Base-by-base conservation (phyloP, 192 early-diverging fungal species). In the Coemansia sp. region DNA sequence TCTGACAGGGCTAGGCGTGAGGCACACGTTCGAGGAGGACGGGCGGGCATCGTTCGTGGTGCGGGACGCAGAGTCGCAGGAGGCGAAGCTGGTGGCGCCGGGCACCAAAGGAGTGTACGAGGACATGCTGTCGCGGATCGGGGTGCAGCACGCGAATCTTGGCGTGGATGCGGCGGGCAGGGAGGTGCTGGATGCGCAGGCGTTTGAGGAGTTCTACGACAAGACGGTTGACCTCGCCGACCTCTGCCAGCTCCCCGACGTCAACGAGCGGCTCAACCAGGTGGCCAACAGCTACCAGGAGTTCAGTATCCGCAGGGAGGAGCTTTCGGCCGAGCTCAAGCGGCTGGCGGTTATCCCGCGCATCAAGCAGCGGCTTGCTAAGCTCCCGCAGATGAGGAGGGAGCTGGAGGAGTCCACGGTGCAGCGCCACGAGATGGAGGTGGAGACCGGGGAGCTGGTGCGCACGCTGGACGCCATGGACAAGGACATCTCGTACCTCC, bases 41-140 rank as follows among this genome's bases (percentile, higher is more conserved):
- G 60, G 62, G n/a, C 64, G 49, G 32, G 69, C 75, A 2, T 77
- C 80, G 38, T 83, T 74, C 45, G 18, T 66, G 7, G 80, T 83
- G 15, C 75, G 80, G 5, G 56, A 77, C 41, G 80, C 80, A 26
- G 71, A 83, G 49, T n/a, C 69, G 38, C 76, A 83, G 42, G 80
- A 83, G 40, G 75, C 80, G 37, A 76, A 77, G 62, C 68, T 83
- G n/a, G 75, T 83, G 13, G 80, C 80, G 0, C 80, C 80, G 3
- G 80, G 75, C 3, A 83, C 80, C 11, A 83, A 83, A 61, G 80
- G 80, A 9, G 80, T 83, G 12, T 83, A 83, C 64, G 80, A 83
- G 64, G 80, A 83, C 64, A 83, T 83, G 80, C 67, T 83, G 4
- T 63, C 76, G 59, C 75, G 80, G 9, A 77, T 83, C 15, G 80